Evolutionary conservation across 2,329 filamentous ascomycete genomes (phyloP), one percentile per base, ranked within the genome.

Genomic region (Pezicula neosporulosa): DNA sequence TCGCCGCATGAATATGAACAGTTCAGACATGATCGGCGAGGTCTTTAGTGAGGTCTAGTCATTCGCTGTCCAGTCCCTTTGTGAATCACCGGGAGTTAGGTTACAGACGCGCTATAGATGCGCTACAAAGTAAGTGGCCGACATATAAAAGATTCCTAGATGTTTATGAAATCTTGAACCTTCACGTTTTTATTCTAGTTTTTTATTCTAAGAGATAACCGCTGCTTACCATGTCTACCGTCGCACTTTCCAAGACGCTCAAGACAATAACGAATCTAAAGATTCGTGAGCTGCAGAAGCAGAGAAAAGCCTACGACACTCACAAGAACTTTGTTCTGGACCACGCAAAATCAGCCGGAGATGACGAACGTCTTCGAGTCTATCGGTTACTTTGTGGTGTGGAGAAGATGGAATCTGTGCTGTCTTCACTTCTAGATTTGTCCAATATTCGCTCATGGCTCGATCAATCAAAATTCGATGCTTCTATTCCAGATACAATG

Each of bases 221-320:
- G 12, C 9, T 9, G 3, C 47, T 24, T 48, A 47, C 28, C 9
- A 56, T 56, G 55, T 49, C 49, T 42, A 51, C 50, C 27, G 48
- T 52, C 6, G 50, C 41, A 4, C 49, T 56, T 18, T 56, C 55
- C 1, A 48, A 47, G 33, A 58, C 56, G 3, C 39, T 56, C 13
- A 44, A 55, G 38, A 52, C 54, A 12, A 54, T 58, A 35, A 58
- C 53, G 6, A 24, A 50, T 16, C 54, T 49, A 35, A 56, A 58
- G 48, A 54, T 58, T 42, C 39, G 35, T 3, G 51, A 56, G 41
- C 41, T 56, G 12, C 48, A 54, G 24, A 58, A 54, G 30, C 54
- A 56, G 42, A 47, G 54, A 6, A 52, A 47, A 18, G 36, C 48
- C 12, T 56, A 53, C 18, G 51, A 46, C 8, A 37, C 21, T 21